Percentiles rank a stretch among this genome's conserved stretches.
Conservation (phyloP, 345 rosid genomes). For the Moricandia arvensis region DNA sequence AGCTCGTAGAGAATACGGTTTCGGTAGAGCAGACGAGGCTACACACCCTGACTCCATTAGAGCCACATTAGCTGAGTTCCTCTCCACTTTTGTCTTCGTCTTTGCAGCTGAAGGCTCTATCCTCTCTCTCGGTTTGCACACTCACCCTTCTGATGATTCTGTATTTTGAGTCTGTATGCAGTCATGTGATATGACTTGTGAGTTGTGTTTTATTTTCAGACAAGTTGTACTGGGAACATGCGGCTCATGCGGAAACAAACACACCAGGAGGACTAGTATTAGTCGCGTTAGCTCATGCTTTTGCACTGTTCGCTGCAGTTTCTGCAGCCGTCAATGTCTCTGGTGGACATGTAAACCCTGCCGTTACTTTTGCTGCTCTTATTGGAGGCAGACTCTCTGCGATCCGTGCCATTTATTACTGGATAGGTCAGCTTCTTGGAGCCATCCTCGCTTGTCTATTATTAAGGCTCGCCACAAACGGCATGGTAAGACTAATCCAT, state of each 20-base stretch:
- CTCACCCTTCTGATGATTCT: background rate
- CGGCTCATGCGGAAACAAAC: constrained; percentile 30
- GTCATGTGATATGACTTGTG: background rate
- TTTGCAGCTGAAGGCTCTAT: constrained; percentile 77
- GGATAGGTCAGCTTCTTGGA: constrained; percentile 76
- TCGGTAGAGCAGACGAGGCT: constrained; percentile 42
- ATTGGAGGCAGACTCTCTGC: constrained; percentile 62
- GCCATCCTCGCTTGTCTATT: constrained; percentile 57
- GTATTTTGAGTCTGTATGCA: background rate
- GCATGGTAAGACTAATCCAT: constrained; percentile 47
- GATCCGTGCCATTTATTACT: constrained; percentile 58
- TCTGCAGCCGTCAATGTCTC: constrained; percentile 62
- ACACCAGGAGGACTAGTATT: constrained; percentile 45
- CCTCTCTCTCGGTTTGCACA: constrained; percentile 56
- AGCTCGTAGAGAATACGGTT: constrained; percentile 38
- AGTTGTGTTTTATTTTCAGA: constrained; percentile 30
- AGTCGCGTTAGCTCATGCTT: constrained; percentile 66
- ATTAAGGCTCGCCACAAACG: constrained; percentile 59
- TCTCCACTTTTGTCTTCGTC: constrained; percentile 69
- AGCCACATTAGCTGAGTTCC: constrained; percentile 65
- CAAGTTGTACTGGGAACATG: constrained; percentile 41
- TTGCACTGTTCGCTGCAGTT: constrained; percentile 60
- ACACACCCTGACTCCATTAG: constrained; percentile 43
- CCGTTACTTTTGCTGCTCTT: constrained; percentile 72
- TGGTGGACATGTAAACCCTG: constrained; percentile 80